Conservation (phyloP, 1,284 basidiomycete species). For the Cutaneotrichosporon mucoides region DNA sequence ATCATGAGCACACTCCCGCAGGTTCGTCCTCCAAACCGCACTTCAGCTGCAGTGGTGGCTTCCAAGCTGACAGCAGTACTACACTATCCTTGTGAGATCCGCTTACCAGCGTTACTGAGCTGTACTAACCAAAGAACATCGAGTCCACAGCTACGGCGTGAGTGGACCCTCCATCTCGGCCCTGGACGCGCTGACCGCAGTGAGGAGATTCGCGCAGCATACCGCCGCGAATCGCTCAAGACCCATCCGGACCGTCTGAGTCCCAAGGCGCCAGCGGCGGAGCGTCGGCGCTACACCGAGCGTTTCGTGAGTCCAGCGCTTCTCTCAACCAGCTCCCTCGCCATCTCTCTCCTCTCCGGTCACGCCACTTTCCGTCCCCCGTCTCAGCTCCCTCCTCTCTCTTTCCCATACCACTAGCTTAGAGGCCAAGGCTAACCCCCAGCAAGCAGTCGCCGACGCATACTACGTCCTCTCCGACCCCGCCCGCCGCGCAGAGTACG, state of each 20-base stretch:
- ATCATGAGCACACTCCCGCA: slow-evolving; percentile 18
- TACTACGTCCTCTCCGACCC: slow-evolving; percentile 91
- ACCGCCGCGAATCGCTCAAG: slow-evolving; percentile 53
- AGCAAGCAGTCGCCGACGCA: slow-evolving; percentile 83
- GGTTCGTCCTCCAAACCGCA: slow-evolving; percentile 3
- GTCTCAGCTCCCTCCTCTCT: background rate
- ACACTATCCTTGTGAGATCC: slow-evolving; percentile 39
- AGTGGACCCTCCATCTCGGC: slow-evolving; percentile 6
- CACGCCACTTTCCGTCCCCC: background rate
- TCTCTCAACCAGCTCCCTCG: background rate
- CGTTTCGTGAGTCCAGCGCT: slow-evolving; percentile 56
- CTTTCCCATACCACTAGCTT: background rate
- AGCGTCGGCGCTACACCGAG: slow-evolving; percentile 72
- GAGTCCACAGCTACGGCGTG: slow-evolving; percentile 38
- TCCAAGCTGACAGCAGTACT: slow-evolving; percentile 31
- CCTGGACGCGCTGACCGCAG: slow-evolving; percentile 11
- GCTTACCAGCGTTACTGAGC: background rate
- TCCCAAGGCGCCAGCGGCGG: slow-evolving; percentile 62
- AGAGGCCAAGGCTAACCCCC: background rate
- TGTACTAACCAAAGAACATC: slow-evolving; percentile 30
- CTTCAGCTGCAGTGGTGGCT: background rate
- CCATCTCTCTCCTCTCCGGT: background rate
- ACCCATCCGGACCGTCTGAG: slow-evolving; percentile 84
- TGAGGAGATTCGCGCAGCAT: slow-evolving; percentile 48
- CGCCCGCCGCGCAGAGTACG: slow-evolving; percentile 73